phyloP scores from a whole-genome alignment of 805 yeast genomes.

The Starmerella gropengiesseri region DNA sequence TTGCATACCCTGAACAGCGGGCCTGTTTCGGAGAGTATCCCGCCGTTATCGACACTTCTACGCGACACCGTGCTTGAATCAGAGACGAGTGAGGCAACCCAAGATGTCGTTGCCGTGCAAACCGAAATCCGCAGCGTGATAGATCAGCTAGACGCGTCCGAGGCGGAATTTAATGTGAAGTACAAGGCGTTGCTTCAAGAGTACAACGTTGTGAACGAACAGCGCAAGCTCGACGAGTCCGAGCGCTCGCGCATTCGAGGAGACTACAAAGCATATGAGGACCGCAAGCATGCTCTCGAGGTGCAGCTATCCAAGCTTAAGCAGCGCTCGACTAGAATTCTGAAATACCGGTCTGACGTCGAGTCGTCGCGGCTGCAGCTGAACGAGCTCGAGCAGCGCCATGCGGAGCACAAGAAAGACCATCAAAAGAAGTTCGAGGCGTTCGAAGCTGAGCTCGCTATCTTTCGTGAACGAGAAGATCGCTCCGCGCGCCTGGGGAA shows the following conservation, averaged over 20 bases:
- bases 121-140: slow-evolving; percentile 9
- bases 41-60: not conserved
- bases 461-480: slow-evolving; percentile 3
- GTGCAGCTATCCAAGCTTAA: slow-evolving; percentile 29
- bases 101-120: slow-evolving; percentile 5
- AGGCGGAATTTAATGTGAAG: slow-evolving; percentile 20
- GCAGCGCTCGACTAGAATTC: slow-evolving; percentile 19
- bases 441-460: slow-evolving; percentile 20
- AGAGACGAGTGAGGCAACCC: not conserved
- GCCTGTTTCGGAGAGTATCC: slow-evolving; percentile 4
- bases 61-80: not conserved
- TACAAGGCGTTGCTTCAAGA: slow-evolving; percentile 30
- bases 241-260: slow-evolving; percentile 28
- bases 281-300: slow-evolving; percentile 31
- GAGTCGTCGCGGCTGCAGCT: slow-evolving; percentile 7
- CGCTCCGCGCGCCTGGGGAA: slow-evolving; percentile 4
- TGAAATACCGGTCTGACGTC: slow-evolving; percentile 20
- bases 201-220: slow-evolving; percentile 26
- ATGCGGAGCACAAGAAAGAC: slow-evolving; percentile 9
- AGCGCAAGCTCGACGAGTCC: slow-evolving; percentile 26
- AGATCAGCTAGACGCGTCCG: slow-evolving; percentile 7
- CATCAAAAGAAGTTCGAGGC: slow-evolving; percentile 13
- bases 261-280: slow-evolving; percentile 32
- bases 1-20: slow-evolving; percentile 8
- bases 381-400: slow-evolving; percentile 11